phyloP scores from a whole-genome alignment of 2,329 filamentous ascomycete genomes.

The Thyridium curvatum region DNA sequence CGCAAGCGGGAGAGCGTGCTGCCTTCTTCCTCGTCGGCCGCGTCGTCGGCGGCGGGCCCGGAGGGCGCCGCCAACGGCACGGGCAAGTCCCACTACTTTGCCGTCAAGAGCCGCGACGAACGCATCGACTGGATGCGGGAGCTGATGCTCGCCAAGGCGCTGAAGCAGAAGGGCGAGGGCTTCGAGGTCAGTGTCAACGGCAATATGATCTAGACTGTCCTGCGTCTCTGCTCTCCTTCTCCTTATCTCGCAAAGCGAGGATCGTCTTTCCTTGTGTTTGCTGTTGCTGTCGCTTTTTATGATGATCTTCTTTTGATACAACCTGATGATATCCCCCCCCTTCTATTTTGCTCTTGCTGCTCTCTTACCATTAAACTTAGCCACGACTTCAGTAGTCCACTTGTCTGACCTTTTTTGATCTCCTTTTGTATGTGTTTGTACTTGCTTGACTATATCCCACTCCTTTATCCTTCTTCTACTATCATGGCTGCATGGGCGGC shows the following conservation, averaged over 20 bases:
- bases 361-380: no score
- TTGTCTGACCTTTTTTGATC: background rate
- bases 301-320: background rate
- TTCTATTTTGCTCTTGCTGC: no score
- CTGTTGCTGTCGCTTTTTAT: background rate
- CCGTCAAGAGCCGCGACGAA: constrained; percentile 79
- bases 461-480: no score
- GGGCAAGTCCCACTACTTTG: constrained; percentile 89
- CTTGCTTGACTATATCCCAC: no score
- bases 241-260: background rate
- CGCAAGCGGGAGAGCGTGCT: constrained; percentile 29
- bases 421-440: no score
- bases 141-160: constrained; percentile 82
- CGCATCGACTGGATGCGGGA: constrained; percentile 97
- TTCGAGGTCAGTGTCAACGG: constrained; percentile 80
- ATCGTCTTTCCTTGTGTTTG: background rate
- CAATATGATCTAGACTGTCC: constrained; percentile 55
- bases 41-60: constrained; percentile 17
- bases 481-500: no score
- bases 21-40: constrained; percentile 21
- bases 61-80: constrained; percentile 47
- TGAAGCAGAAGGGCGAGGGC: constrained; percentile 77
- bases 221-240: background rate
- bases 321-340: no score
- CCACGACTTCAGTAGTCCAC: no score